These are phyloP conservation scores for Blastobotrys americana DNA, from an alignment of 805 yeast genomes.

Conservation along the genomic window DNA sequence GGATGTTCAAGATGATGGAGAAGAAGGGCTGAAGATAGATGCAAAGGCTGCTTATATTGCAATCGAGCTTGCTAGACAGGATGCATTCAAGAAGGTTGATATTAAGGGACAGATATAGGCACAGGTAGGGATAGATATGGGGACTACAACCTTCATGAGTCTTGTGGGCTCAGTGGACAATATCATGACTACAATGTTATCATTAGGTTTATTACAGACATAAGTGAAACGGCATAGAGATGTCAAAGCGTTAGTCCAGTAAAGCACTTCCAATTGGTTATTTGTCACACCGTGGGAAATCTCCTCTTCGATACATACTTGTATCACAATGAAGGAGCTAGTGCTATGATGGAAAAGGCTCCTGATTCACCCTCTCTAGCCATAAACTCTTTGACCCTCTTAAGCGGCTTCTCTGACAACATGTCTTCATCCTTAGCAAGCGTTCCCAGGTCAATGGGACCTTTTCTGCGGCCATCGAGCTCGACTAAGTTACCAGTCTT, in stretches of 20 bases:
- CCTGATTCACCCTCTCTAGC: conserved; percentile 32
- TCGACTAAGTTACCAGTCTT: conserved; percentile 55
- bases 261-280: too few relatives aligned
- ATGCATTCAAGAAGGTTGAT: conserved; percentile 55
- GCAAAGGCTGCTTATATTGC: conserved; percentile 26
- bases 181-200: not conserved
- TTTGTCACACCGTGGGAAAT: too few relatives aligned
- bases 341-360: conserved; percentile 70
- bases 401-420: conserved; percentile 42
- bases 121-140: not conserved
- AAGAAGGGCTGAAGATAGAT: too few relatives aligned
- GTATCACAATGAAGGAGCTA: conserved; percentile 33
- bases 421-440: conserved; percentile 41
- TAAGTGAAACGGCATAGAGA: not conserved
- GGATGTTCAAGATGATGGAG: not conserved
- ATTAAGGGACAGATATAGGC: conserved; percentile 77
- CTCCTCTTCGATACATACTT: too few relatives aligned
- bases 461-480: conserved; percentile 79
- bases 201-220: not conserved
- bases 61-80: conserved; percentile 34
- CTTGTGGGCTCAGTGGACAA: not conserved
- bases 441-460: conserved; percentile 59
- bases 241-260: too few relatives aligned
- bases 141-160: not conserved
- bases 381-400: conserved; percentile 62